Base-by-base conservation (phyloP, 2,329 filamentous ascomycete genomes). In the Pezicula radicicola region DNA sequence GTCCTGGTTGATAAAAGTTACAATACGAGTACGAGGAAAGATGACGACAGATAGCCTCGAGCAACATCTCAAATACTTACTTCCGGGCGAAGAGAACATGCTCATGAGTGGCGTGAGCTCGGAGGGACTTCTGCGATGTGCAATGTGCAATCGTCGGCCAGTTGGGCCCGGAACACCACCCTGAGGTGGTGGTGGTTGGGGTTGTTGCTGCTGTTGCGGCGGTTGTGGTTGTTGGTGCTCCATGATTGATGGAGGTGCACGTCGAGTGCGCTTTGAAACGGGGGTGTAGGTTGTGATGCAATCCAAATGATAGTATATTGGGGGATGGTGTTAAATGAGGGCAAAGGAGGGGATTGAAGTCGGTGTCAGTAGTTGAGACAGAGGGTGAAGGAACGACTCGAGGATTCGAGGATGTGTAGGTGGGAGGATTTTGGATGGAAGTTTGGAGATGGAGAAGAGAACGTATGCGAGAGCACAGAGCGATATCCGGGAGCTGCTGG, bases 21-120 rank as follows among this genome's bases (percentile, higher is more conserved):
- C 9, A 33, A 13, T 16, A 16, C 12, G 18, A 15, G 10, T 27
- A 19, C 37, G 27, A 40, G 46, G 12, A 39, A 27, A 52, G 52
- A 60, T 63, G 67, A 70, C 61, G 63, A 60, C 49, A 52, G 49
- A 56, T 46, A 48, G 36, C 18, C 40, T 39, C 37, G 46, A 48
- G 25, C 36, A 15, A 28, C 50, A 36, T 51, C 30, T 48, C 48
- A 52, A 44, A 56, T 50, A 80, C 83, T 80, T 77, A 87, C 83
- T 85, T 72, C 77, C 78, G 60, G 80, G 79, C 59, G 55, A 60
- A 25, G 60, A 63, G 72, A 82, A 91, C 90, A 84, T 90, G 91
- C 91, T 96, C 89, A 97, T 95, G 73, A 97, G 78, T 60, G 93
- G 94, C 54, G 93, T 97, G 73, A 97, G 80, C 80, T 97, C 94